Evolutionary conservation across 305 asterid species (phyloP), one percentile per base, ranked within the genome.

Genomic region (Solanum hybrid): DNA sequence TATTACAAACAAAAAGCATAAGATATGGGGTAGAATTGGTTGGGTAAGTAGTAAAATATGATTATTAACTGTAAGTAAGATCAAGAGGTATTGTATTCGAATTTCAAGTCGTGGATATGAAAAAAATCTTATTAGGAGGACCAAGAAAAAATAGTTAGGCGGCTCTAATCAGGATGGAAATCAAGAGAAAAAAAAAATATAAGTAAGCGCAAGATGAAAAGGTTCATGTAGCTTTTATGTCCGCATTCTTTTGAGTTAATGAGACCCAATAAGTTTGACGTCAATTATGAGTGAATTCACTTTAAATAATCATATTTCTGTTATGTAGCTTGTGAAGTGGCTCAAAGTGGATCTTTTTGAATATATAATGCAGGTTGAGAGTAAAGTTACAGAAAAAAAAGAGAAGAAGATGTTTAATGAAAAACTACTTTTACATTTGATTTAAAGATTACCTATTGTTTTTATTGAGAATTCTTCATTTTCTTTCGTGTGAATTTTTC

Each of bases 141-240:
- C 1, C 9, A 57, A 57, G 70, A 41, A 45, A 45, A 51, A 51
- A 15, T 51, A 51, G 68, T 51, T 51, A 15, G 0, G 0, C 0
- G 9, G 3, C 9, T 2, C 9, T 0, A 51, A 51, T 0, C 0
- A 0, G 68, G 3, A 51, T 0, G 3, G 68, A 51, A 51, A 51
- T 15, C 9, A 5, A 51, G 1, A 45, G n/a, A 5, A 51, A 51
- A 15, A 51, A 15, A 14, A 51, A 2, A 51, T 2, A 45, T 51
- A 51, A 0, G 61, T 4, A 45, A 45, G 65, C 1, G 70, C 10
- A 7, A 57, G 26, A 57, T 57, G 10, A 57, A 57, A 57, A 0
- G 4, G 10, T 20, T 6, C 2, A 57, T 57, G 70, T 20, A 20
- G 10, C 1, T 20, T 57, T 57, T 20, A 22, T 57, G 24, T 17